Evolutionary conservation across 768 basidiomycete species (phyloP), one percentile per base, ranked within the genome.

Genomic region (Trichaptum fuscoviolaceum): DNA sequence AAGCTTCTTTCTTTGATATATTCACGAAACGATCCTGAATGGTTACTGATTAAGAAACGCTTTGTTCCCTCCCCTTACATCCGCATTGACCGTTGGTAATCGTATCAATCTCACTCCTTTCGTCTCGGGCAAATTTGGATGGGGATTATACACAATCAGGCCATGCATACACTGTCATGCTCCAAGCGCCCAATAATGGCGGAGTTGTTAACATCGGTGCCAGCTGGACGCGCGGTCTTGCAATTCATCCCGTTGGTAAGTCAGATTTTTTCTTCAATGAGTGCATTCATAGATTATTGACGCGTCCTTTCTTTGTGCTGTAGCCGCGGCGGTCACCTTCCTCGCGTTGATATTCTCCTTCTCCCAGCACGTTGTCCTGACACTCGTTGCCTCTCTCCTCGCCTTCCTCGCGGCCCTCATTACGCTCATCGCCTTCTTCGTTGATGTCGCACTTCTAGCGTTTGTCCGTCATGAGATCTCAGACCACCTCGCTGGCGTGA

Each of bases 231-330:
- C 84, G 84, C 52, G 91, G 90, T 4, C 83, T 93, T 7, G 89
- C 85, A 1, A 80, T 91, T 27, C 90, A 91, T 69, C 90, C 91
- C 18, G 85, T 91, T 64, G 91, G 91, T 90, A 69, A 63, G 87
- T 78, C 36, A 2, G 30, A 30, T 3, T 30, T 8, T n/a, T 30
- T 8, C 30, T 57, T 35, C 18, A 34, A 35, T 23, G 61, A 65
- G 58, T 61, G 24, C 24, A 7, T 63, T 58, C 30, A 62, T 15
- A 20, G 30, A 58, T 26, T 52, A 60, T 20, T 62, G 20, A 25
- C 58, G 25, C 65, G 24, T 8, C 25, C 64, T 65, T 58, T 69
- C 30, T 30, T 58, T 27, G 64, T 25, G 62, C 30, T 30, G 57
- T 68, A 83, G 83, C 84, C 8, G 71, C 80, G 20, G 87, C 79